phyloP scores from a whole-genome alignment of 2,329 filamentous ascomycete genomes.

The Akanthomyces lecanii region DNA sequence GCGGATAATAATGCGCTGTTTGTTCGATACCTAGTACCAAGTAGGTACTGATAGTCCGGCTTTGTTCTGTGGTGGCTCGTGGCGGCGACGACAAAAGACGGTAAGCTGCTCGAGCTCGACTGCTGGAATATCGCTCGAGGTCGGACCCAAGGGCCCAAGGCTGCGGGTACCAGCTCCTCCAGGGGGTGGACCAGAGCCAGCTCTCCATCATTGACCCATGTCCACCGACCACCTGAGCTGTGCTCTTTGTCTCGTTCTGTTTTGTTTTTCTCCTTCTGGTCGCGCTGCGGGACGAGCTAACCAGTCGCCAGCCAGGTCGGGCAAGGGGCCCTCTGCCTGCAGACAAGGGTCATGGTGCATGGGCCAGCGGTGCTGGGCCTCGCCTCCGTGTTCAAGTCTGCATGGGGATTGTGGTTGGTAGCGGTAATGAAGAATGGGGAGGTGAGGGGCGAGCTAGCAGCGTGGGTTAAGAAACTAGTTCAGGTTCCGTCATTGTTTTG shows the following conservation, averaged over 20 bases:
- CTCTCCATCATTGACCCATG: neutral
- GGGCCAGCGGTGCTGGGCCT: constrained; percentile 2
- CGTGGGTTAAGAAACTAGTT: neutral
- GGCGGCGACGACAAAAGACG: constrained; percentile 13
- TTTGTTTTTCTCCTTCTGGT: constrained; percentile 6
- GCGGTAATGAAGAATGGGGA: constrained; percentile 9
- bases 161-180: constrained; percentile 14
- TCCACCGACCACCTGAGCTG: neutral
- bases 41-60: neutral
- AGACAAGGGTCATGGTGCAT: constrained; percentile 11
- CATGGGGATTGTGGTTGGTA: constrained; percentile 2
- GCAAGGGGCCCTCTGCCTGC: neutral
- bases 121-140: neutral
- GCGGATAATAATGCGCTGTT: neutral
- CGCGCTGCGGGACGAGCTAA: constrained; percentile 8
- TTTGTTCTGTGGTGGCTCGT: constrained; percentile 1
- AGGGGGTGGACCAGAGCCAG: constrained; percentile 3
- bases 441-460: constrained; percentile 13
- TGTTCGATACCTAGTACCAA: neutral
- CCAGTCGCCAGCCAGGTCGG: constrained; percentile 3
- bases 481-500: constrained; percentile 12
- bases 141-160: constrained; percentile 9
- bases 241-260: constrained; percentile 1
- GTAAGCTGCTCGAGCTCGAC: constrained; percentile 4
- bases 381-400: constrained; percentile 8